phyloP scores from a whole-genome alignment of 2,329 filamentous ascomycete genomes.

The Gliomastix tumulicola region DNA sequence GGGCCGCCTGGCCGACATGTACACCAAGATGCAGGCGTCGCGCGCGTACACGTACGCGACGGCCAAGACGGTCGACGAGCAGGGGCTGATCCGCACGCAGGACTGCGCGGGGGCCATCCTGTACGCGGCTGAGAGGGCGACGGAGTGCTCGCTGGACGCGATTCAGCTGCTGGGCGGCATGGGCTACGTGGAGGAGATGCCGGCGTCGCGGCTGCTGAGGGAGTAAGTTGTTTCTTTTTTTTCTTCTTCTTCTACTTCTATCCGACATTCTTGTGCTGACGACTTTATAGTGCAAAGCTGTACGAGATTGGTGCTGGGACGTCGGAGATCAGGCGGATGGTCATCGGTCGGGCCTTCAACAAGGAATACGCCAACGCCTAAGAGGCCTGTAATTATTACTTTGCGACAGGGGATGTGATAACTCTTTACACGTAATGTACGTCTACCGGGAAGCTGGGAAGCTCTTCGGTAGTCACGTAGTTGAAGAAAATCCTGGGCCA shows the following conservation, averaged over 20 bases:
- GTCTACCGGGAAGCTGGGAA: too few relatives aligned
- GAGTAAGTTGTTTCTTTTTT: too few relatives aligned
- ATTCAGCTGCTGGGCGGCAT: constrained; percentile 92
- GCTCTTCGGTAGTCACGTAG: too few relatives aligned
- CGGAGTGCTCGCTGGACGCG: constrained; percentile 77
- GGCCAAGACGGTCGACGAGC: constrained; percentile 72
- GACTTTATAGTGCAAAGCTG: constrained; percentile 55
- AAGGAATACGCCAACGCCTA: constrained; percentile 59
- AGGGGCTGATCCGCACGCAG: constrained; percentile 67
- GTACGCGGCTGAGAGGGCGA: constrained; percentile 86
- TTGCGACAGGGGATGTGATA: too few relatives aligned
- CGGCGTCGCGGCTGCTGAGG: constrained; percentile 75
- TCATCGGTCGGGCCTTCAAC: constrained; percentile 89
- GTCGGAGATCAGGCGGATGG: constrained; percentile 87
- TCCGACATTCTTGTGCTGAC: neutral
- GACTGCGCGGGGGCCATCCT: constrained; percentile 93
- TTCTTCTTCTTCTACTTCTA: neutral
- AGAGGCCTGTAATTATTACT: constrained; percentile 2
- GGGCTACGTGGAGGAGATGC: constrained; percentile 94
- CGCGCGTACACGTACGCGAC: constrained; percentile 84
- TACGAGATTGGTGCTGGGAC: constrained; percentile 98
- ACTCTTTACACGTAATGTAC: too few relatives aligned
- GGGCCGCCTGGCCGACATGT: constrained; percentile 93
- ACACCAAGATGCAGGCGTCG: constrained; percentile 82
- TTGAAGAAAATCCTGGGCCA: too few relatives aligned